Conservation (phyloP, 805 yeast species). For the Pichia paraexigua region DNA sequence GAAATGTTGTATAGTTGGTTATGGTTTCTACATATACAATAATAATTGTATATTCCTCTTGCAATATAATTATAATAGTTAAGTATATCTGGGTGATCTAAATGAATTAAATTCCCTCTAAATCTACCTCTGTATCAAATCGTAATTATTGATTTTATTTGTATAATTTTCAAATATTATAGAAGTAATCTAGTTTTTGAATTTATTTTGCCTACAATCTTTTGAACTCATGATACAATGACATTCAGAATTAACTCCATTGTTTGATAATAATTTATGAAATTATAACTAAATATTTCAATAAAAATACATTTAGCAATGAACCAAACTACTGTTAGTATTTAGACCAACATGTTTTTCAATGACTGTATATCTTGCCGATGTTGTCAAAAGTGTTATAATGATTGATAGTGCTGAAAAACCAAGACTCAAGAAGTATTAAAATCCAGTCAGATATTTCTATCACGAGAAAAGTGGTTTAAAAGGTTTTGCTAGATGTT, state of each 20-base stretch:
- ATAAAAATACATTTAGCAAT: conserved; percentile 53
- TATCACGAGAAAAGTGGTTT: conserved; percentile 52
- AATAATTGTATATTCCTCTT: too few species aligned
- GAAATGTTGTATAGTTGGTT: too few species aligned
- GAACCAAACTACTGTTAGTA: conserved; percentile 66
- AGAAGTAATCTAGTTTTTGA: too few species aligned
- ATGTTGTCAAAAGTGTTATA: conserved; percentile 79
- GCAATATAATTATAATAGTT: too few species aligned
- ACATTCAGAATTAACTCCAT: conserved; percentile 80
- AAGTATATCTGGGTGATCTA: too few species aligned
- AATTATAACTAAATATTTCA: conserved; percentile 61
- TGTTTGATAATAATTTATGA: conserved; percentile 93
- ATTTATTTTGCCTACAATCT: too few species aligned
- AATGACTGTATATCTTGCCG: conserved; percentile 84
- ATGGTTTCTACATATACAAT: too few species aligned
- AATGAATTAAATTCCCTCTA: too few species aligned
- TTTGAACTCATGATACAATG: too few species aligned
- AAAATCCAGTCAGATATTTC: conserved; percentile 61
- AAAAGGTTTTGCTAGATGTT: conserved; percentile 72
- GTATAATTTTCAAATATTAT: too few species aligned
- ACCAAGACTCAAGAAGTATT: conserved; percentile 66
- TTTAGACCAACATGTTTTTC: conserved; percentile 84
- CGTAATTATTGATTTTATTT: too few species aligned
- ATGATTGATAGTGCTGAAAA: conserved; percentile 70
- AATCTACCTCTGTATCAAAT: too few species aligned